Base-by-base conservation (phyloP, 2,329 filamentous ascomycete genomes). In the Epichloe hybrida region DNA sequence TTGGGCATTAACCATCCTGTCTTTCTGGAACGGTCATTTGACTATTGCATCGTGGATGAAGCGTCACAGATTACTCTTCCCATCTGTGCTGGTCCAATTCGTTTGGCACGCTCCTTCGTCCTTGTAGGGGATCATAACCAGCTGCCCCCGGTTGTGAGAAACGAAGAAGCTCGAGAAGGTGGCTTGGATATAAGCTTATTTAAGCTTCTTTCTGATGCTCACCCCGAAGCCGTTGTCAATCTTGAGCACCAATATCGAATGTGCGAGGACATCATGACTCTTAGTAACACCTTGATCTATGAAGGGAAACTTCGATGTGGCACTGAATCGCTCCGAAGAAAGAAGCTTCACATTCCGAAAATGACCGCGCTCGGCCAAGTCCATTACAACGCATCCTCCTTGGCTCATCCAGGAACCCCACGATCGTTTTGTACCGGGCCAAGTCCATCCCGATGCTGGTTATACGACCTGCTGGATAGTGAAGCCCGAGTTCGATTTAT, bases 1-100 rank as follows among this genome's bases (percentile, higher is more conserved):
- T 76, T 98, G 27, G 88, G 90, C 2, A 87, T 96, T 63, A 91
- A 85, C 58, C 93, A 98, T 64, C 77, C 83, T 2, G 72, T 98
- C 8, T 97, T 98, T 69, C 84, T 80, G 51, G 86, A 91, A 61
- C 84, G 93, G 4, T 81, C 84, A 0, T 98, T 98, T 58, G 93
- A 98, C 67, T 97, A 96, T 63, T 98, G 93, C 62, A 97, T 98
- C 55, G 91, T 98, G 4, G 93, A 98, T 57, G 93, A 98, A 67
- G 93, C 93, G 0, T 96, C 90, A 2, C 93, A 98, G 61, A 97
- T 98, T 63, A 98, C 93, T 0, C 72, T 98, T 20, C 93, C 93
- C 0, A 91, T 96, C 20, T 97, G 93, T 57, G 73, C 97, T 0
- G 93, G 93, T 0, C 93, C 93, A 0, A 94, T 98, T 58, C 82